Evolutionary conservation across 164 flowering plant species (phyloP), one percentile per base, ranked within the genome.

Genomic region (Aristolochia fimbriata): DNA sequence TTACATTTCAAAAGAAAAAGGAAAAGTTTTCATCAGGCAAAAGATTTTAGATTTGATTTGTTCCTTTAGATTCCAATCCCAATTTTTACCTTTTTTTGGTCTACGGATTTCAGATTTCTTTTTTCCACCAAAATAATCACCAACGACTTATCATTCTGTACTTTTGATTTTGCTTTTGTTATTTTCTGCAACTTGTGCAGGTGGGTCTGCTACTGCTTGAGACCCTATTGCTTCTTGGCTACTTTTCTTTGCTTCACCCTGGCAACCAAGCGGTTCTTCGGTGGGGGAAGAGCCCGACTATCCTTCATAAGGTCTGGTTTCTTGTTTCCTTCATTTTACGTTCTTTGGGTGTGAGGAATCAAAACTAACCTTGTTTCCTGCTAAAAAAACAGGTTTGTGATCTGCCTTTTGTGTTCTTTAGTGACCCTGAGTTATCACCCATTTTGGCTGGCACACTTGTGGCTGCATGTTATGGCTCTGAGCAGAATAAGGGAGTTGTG

Each of bases 281-380:
- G 41, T 88, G 98, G 96, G 96, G 96, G 65, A 88, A 88, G 70
- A 82, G 88, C 64, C 96, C 96, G 13, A 86, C 96, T 19, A 86
- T 91, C 60, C 95, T 91, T 74, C 97, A 91, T 77, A 91, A 91
- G 97, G 97, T 88, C 53, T 64, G 81, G 65, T 65, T 15, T 11
- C 21, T 23, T 50, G 55, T 37, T 37, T 41, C 17, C 31, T 30
- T 0, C 43, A 24, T 24, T 31, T 30, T 31, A 30, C 2, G 27
- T 15, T 55, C 11, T 7, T 30, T 15, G 14, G 27, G 30, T 22
- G 6, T 31, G n/a, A 17, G 0, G n/a, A 17, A 15, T 31, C 19
- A 31, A n/a, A 13, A 14, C n/a, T 55, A 16, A 55, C 21, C 41
- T 15, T 15, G 23, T 66, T 53, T n/a, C 52, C 47, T 52, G 25